Base-by-base conservation (phyloP, 805 yeast genomes). In the Henningerozyma blattae region DNA sequence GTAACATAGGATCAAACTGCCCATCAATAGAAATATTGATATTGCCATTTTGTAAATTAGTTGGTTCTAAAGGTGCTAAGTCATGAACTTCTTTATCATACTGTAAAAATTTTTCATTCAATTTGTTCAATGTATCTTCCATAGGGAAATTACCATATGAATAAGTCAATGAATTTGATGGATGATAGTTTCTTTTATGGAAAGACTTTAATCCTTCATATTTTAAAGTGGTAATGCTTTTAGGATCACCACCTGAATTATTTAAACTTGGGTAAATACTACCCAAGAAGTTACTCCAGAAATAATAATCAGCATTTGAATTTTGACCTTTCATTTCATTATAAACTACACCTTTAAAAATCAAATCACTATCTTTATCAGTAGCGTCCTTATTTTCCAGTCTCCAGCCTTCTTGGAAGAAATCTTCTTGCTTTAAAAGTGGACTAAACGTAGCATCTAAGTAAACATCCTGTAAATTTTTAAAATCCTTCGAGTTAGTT, bases 301-400 rank as follows among this genome's bases (percentile, higher is more conserved):
- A 86, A 42, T 77, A 70, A 56, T 91, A 91, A 3, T 87, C 73
- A 0, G 95, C 72, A 54, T 85, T 89, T 0, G 95, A 81, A 51
- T 84, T 73, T 58, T 89, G 96, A 7, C 98, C 98, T 58, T 91
- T 91, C 98, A 91, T 91, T 60, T 91, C 98, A 53, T 91, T 91
- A 55, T 82, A 91, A 3, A 91, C 98, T 22, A 91, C 98, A 30
- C 98, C 98, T 57, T 91, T 91, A 57, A 85, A 84, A 4, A 63
- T 64, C 28, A 91, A 51, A 1, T 84, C 81, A 12, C 83, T 67
- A 0, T 46, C 38, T 13, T 62, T 60, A 50, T 87, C 86, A 5
- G 66, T 56, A 5, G 75, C 57, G 34, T 65, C 67, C 34, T 70
- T 70, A 44, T 84, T 73, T 56, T 91, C 98, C 27, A 91, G 61